Evolutionary conservation across 495 filamentous ascomycete species (phyloP).

Genomic region (Penicillium coffeae): DNA sequence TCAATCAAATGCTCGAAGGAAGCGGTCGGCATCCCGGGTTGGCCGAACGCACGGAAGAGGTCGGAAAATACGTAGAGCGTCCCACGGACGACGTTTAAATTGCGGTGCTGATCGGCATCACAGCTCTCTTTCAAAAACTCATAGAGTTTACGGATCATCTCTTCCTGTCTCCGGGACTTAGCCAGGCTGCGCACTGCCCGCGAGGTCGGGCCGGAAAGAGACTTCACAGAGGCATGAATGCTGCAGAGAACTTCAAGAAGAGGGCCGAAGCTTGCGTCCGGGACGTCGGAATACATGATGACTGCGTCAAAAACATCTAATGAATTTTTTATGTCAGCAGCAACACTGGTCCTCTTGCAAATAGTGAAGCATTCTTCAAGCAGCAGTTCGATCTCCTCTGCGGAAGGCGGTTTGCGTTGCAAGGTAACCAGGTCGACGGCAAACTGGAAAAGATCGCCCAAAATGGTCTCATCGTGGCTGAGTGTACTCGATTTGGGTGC

Average conservation of each 20-base stretch:
- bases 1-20: slow-evolving; percentile 50
- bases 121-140: slow-evolving; percentile 54
- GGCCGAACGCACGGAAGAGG: slow-evolving; percentile 46
- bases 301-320: slow-evolving; percentile 75
- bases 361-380: slow-evolving; percentile 66
- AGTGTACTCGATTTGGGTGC: slow-evolving; percentile 39
- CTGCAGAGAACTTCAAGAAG: slow-evolving; percentile 79
- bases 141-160: slow-evolving; percentile 62
- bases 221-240: slow-evolving; percentile 70
- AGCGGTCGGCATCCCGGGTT: slow-evolving; percentile 60
- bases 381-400: slow-evolving; percentile 61
- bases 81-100: slow-evolving; percentile 62
- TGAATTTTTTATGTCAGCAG: slow-evolving; percentile 70
- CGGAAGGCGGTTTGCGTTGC: slow-evolving; percentile 70
- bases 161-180: slow-evolving; percentile 72
- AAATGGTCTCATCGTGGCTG: slow-evolving; percentile 58
- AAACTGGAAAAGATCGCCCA: slow-evolving; percentile 68
- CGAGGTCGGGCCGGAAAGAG: slow-evolving; percentile 69
- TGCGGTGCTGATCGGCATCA: slow-evolving; percentile 43
- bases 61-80: slow-evolving; percentile 66
- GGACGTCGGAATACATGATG: slow-evolving; percentile 74
- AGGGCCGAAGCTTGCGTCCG: slow-evolving; percentile 58
- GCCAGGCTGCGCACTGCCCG: slow-evolving; percentile 71
- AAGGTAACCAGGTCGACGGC: slow-evolving; percentile 78
- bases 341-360: slow-evolving; percentile 69